Conservation (phyloP, 768 basidiomycete genomes). For the Tubosaeta sp. region DNA sequence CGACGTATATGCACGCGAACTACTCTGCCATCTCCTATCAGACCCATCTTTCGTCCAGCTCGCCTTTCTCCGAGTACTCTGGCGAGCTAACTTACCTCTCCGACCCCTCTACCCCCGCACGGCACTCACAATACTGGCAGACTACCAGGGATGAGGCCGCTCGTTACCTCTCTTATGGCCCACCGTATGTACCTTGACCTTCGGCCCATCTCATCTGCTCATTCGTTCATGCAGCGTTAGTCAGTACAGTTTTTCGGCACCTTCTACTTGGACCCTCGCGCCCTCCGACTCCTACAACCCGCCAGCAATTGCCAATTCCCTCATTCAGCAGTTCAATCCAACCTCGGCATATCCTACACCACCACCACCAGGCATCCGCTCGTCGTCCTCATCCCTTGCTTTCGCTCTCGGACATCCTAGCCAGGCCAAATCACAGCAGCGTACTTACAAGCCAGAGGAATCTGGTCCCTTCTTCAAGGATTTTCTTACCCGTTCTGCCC, state of each 20-base stretch:
- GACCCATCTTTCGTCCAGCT: conserved; percentile 35
- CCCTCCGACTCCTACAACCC: conserved; percentile 49
- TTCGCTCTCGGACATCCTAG: conserved; percentile 57
- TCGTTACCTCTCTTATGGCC: conserved; percentile 51
- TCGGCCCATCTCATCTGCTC: not conserved
- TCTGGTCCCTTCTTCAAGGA: conserved; percentile 62
- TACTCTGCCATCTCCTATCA: conserved; percentile 27
- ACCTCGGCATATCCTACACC: conserved; percentile 67
- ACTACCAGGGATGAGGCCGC: conserved; percentile 56
- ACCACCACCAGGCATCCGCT: conserved; percentile 56
- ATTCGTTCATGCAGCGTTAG: conserved; percentile 14
- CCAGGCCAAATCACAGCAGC: conserved; percentile 22
- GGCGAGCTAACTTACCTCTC: conserved; percentile 55
- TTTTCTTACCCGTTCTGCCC: conserved; percentile 47
- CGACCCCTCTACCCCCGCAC: conserved; percentile 39
- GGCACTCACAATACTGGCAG: conserved; percentile 62
- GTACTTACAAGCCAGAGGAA: conserved; percentile 48
- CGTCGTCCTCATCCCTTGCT: conserved; percentile 73
- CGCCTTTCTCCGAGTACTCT: conserved; percentile 67
- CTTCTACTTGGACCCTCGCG: conserved; percentile 40
- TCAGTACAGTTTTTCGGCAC: conserved; percentile 29
- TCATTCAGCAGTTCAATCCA: conserved; percentile 62
- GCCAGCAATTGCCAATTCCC: conserved; percentile 55
- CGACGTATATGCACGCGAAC: conserved; percentile 58
- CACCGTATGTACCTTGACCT: conserved; percentile 38